Conservation (phyloP, 2,329 filamentous ascomycete genomes). For the Botrytis tulipae region DNA sequence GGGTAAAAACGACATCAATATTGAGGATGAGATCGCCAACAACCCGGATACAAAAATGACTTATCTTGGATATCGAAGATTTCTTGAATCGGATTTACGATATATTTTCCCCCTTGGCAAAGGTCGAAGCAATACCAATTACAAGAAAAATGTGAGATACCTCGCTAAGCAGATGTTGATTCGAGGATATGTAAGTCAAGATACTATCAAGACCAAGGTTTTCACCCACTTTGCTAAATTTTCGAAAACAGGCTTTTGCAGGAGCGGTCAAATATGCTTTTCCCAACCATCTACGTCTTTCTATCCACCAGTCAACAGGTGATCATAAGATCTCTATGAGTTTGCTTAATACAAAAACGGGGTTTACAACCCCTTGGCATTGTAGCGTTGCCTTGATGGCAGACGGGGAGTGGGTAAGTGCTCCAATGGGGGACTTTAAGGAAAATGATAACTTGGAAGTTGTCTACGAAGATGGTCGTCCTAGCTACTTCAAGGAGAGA, state of each 20-base stretch:
- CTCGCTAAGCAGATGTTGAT: background rate
- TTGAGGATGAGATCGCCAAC: background rate
- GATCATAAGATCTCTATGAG: background rate
- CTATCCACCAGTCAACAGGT: background rate
- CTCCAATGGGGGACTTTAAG: background rate
- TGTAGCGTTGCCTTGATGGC: background rate
- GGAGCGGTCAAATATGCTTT: background rate
- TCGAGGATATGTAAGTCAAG: background rate
- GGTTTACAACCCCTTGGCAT: background rate
- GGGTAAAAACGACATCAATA: background rate
- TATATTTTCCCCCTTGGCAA: background rate
- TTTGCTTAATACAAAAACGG: background rate
- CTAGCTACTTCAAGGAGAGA: background rate
- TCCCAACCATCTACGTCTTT: background rate
- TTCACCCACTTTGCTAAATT: background rate
- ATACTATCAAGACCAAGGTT: background rate
- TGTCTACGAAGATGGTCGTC: background rate
- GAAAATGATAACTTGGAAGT: background rate
- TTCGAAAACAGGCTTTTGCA: background rate
- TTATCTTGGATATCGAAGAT: background rate
- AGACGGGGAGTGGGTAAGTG: background rate
- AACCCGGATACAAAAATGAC: background rate
- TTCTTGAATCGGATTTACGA: background rate
- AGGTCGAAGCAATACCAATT: background rate
- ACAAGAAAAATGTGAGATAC: background rate